These are phyloP conservation scores for Pisolithus tinctorius DNA, from an alignment of 768 basidiomycete genomes.

Conservation along the genomic window DNA sequence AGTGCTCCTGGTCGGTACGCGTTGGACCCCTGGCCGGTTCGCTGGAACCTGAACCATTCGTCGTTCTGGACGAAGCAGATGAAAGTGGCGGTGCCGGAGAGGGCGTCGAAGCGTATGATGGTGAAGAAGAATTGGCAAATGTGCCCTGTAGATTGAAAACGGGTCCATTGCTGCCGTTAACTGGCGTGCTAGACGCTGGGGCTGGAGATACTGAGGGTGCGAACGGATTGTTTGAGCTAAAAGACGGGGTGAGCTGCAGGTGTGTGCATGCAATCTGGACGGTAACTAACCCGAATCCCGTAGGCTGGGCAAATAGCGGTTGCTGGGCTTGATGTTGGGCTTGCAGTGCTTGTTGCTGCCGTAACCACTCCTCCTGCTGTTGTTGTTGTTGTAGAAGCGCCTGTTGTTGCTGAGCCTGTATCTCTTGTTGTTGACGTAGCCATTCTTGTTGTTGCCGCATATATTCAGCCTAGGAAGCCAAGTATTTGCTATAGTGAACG, in stretches of 20 bases:
- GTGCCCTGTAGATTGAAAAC: conserved; percentile 69
- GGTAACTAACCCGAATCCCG: conserved; percentile 62
- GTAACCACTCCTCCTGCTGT: conserved; percentile 51
- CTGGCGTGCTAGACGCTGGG: conserved; percentile 26
- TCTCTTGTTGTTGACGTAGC: conserved; percentile 57
- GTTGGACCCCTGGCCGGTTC: conserved; percentile 21
- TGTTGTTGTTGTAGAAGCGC: conserved; percentile 41
- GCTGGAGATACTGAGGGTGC: conserved; percentile 39
- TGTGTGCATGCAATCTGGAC: background rate
- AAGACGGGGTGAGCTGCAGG: conserved; percentile 21
- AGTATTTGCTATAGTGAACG: background rate
- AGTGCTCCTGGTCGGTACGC: conserved; percentile 61
- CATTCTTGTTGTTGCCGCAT: conserved; percentile 59
- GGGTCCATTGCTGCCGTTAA: conserved; percentile 33
- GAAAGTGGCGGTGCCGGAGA: conserved; percentile 38
- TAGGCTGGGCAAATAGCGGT: conserved; percentile 52
- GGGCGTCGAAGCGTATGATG: conserved; percentile 30
- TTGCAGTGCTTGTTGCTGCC: conserved; percentile 54
- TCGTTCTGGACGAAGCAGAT: conserved; percentile 31
- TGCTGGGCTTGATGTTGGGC: conserved; percentile 39
- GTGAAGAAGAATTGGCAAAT: conserved; percentile 40
- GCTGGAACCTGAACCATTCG: conserved; percentile 19
- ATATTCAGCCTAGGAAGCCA: conserved; percentile 33
- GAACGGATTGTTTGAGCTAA: conserved; percentile 93
- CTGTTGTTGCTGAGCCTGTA: conserved; percentile 36